phyloP scores from a whole-genome alignment of 352 stramenopile species.

The Pythium vanterpoolii region DNA sequence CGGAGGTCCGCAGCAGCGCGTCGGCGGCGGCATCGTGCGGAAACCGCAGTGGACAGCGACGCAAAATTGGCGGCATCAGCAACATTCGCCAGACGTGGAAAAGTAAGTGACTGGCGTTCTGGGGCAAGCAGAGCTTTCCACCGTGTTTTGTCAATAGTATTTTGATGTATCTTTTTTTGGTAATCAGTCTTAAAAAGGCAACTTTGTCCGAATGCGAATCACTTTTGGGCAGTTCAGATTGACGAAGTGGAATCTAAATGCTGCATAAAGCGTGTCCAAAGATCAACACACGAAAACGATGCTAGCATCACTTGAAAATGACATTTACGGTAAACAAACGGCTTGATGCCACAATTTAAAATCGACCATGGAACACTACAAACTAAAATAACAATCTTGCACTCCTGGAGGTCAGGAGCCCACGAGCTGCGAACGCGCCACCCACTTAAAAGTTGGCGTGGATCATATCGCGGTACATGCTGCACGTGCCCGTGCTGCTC shows the following conservation, averaged over 20 bases:
- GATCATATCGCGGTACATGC: constrained; percentile 37
- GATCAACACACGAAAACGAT: too few species aligned
- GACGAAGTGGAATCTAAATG: too few species aligned
- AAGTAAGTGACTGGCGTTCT: neutral
- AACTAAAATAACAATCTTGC: too few species aligned
- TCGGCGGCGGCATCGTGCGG: constrained; percentile 8
- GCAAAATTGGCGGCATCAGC: constrained; percentile 13
- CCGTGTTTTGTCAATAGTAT: neutral
- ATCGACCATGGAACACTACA: too few species aligned
- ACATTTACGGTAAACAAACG: too few species aligned
- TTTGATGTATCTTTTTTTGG: neutral
- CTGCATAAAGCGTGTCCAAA: too few species aligned
- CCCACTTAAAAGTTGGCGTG: constrained; percentile 24
- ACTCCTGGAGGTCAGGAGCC: too few species aligned
- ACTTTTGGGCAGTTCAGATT: too few species aligned
- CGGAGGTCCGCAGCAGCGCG: constrained; percentile 6
- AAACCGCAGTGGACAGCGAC: constrained; percentile 11
- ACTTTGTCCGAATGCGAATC: too few species aligned
- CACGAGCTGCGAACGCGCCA: neutral
- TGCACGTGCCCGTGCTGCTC: constrained; percentile 28
- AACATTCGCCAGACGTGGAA: constrained; percentile 5
- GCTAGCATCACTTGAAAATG: too few species aligned
- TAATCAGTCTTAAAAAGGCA: too few species aligned
- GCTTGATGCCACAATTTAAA: too few species aligned
- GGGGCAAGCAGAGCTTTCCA: neutral